A percentile compares a stretch with the other conserved stretches of the same genome.
phyloP scores from a whole-genome alignment of 2,329 filamentous ascomycete genomes.

The Penicillium sp. region DNA sequence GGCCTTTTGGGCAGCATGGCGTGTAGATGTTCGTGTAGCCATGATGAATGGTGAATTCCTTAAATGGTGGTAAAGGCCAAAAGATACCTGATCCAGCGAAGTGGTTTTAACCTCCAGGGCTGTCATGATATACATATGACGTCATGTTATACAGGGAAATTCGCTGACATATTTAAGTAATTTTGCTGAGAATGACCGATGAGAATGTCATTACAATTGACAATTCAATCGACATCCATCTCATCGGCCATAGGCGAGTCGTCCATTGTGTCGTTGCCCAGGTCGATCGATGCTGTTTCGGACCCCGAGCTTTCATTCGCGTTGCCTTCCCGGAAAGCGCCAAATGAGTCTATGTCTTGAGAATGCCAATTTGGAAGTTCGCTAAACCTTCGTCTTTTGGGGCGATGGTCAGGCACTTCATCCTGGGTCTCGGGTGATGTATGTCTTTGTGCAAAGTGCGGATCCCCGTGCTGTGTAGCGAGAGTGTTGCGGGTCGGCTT shows the following conservation, averaged over 20 bases:
- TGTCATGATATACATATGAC: slow-evolving; percentile 30
- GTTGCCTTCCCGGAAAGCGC: slow-evolving; percentile 20
- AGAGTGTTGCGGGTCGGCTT: slow-evolving; percentile 29
- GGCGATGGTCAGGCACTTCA: slow-evolving; percentile 14
- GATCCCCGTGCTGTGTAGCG: slow-evolving; percentile 4
- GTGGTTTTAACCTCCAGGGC: neutral
- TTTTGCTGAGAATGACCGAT: neutral
- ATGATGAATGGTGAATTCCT: slow-evolving; percentile 18
- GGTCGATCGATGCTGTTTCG: slow-evolving; percentile 22
- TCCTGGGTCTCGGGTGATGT: slow-evolving; percentile 15
- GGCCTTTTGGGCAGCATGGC: slow-evolving; percentile 46
- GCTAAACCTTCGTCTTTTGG: slow-evolving; percentile 31
- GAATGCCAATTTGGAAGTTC: slow-evolving; percentile 18
- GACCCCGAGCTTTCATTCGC: slow-evolving; percentile 24
- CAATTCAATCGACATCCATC: slow-evolving; percentile 40
- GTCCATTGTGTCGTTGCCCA: slow-evolving; percentile 14
- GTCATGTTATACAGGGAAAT: slow-evolving; percentile 27
- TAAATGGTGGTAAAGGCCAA: neutral
- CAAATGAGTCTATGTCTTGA: slow-evolving; percentile 9
- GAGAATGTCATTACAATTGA: neutral
- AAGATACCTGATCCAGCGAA: too few relatives aligned
- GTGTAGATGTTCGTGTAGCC: slow-evolving; percentile 42
- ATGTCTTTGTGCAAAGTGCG: slow-evolving; percentile 5
- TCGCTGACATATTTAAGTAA: neutral
- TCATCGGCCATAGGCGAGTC: slow-evolving; percentile 24